Evolutionary conservation across 352 stramenopile species (phyloP).

Genomic region (Phytophthora europaea): DNA sequence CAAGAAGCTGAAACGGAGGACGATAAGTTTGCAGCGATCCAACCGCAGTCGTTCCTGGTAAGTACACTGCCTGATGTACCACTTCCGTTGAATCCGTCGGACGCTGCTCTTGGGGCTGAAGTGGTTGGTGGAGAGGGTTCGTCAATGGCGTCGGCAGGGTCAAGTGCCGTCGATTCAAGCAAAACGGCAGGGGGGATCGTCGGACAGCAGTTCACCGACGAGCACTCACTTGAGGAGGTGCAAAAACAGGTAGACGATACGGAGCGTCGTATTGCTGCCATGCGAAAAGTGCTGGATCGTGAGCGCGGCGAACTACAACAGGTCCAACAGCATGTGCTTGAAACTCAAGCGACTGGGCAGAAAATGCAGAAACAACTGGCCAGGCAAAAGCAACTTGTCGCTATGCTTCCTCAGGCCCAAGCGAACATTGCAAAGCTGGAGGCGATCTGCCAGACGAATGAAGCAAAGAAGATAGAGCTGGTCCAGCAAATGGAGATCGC

Average conservation of each 20-base stretch:
- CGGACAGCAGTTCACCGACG: conserved; percentile 10
- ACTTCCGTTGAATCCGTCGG: conserved; percentile 12
- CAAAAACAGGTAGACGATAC: conserved; percentile 46
- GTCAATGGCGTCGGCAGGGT: conserved; percentile 1
- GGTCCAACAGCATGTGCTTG: conserved; percentile 44
- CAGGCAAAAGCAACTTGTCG: conserved; percentile 63
- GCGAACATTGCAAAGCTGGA: conserved; percentile 80
- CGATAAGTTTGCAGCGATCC: conserved; percentile 22
- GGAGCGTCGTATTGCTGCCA: conserved; percentile 47
- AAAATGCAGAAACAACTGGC: conserved; percentile 61
- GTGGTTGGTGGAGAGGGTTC: background rate
- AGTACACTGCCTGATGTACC: conserved; percentile 27
- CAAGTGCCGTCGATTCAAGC: conserved; percentile 14
- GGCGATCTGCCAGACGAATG: conserved; percentile 63
- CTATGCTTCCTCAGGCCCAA: conserved; percentile 70
- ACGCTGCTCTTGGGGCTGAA: background rate
- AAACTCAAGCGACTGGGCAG: conserved; percentile 38
- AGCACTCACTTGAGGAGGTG: conserved; percentile 41
- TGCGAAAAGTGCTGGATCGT: conserved; percentile 51
- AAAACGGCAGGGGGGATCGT: background rate
- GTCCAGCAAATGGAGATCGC: conserved; percentile 63
- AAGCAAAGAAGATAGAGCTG: conserved; percentile 62
- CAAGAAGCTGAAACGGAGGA: conserved; percentile 26
- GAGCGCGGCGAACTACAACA: conserved; percentile 40
- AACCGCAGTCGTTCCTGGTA: conserved; percentile 18